phyloP scores from a whole-genome alignment of 148 eudicot species.

The Cornus suecica region DNA sequence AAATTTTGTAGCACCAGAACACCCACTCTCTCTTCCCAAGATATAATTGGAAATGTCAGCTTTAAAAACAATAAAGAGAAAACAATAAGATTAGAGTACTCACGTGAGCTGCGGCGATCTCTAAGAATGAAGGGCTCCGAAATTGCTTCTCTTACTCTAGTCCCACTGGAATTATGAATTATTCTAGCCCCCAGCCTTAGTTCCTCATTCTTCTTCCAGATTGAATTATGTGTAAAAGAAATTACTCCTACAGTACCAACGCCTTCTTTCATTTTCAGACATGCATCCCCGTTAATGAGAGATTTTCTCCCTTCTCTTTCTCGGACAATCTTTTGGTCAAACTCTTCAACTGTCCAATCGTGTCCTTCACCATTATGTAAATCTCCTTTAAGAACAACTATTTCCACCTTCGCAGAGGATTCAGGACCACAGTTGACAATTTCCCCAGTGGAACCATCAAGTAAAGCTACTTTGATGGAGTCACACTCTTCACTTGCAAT shows the following conservation, averaged over 20 bases:
- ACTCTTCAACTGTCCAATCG: conserved; percentile 23
- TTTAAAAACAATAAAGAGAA: not conserved
- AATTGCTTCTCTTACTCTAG: conserved; percentile 25
- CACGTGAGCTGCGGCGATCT: conserved; percentile 27
- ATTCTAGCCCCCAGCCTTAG: conserved; percentile 29
- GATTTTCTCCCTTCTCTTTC: conserved; percentile 21
- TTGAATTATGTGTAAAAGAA: conserved; percentile 21
- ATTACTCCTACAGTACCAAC: conserved; percentile 15
- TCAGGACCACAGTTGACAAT: conserved; percentile 29
- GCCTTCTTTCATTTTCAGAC: conserved; percentile 28
- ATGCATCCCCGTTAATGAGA: conserved; percentile 17
- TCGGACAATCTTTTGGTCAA: conserved; percentile 19
- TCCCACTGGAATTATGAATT: conserved; percentile 14
- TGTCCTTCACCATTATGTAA: conserved; percentile 9
- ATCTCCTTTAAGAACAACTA: conserved; percentile 24
- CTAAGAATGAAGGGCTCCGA: conserved; percentile 28
- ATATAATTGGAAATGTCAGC: not conserved
- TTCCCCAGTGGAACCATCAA: conserved; percentile 19
- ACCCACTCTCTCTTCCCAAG: not conserved
- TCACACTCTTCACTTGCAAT: conserved; percentile 23
- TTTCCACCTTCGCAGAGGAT: conserved; percentile 30
- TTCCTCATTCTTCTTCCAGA: conserved; percentile 8
- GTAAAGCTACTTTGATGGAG: conserved; percentile 22
- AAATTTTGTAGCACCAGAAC: not conserved
- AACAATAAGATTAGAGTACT: not conserved